Evolutionary conservation across 1,284 basidiomycete genomes (phyloP).

Genomic region (Mycena citricolor): DNA sequence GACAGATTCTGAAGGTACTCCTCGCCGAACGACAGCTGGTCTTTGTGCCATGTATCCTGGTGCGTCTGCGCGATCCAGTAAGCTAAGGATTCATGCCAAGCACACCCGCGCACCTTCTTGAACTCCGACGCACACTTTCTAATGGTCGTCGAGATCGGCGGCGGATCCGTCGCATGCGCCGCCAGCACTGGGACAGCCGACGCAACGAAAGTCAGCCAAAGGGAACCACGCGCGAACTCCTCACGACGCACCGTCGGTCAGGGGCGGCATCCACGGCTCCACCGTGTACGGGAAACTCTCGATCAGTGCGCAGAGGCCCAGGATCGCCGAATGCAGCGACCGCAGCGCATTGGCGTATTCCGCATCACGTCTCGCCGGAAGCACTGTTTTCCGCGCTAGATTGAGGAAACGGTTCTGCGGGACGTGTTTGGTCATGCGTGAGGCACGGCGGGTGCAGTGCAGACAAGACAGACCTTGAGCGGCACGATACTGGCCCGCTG

Average conservation of each 20-base stretch:
- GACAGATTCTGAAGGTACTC: slow-evolving; percentile 87
- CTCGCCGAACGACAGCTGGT: slow-evolving; percentile 87
- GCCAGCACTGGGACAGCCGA: slow-evolving; percentile 57
- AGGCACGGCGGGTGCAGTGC: slow-evolving; percentile 4
- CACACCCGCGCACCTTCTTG: slow-evolving; percentile 62
- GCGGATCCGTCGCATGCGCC: slow-evolving; percentile 85
- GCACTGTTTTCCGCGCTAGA: slow-evolving; percentile 58
- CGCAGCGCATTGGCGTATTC: slow-evolving; percentile 75
- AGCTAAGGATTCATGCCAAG: slow-evolving; percentile 8
- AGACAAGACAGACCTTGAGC: slow-evolving; percentile 63
- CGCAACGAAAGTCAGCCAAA: slow-evolving; percentile 25
- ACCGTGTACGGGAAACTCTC: slow-evolving; percentile 81
- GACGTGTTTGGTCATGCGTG: not conserved
- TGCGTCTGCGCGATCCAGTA: slow-evolving; percentile 51
- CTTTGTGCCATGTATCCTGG: slow-evolving; percentile 91
- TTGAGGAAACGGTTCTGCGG: slow-evolving; percentile 76
- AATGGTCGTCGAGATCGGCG: slow-evolving; percentile 90
- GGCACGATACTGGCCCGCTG: slow-evolving; percentile 87
- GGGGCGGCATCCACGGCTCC: slow-evolving; percentile 73
- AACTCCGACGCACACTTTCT: slow-evolving; percentile 87
- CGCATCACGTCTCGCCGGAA: slow-evolving; percentile 73
- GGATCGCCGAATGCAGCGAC: slow-evolving; percentile 84
- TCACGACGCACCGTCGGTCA: slow-evolving; percentile 63
- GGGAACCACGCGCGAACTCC: not conserved
- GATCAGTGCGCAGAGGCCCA: slow-evolving; percentile 85